These are phyloP conservation scores for Rosa hybrid DNA, from an alignment of 331 rosid genomes.

Conservation along the genomic window DNA sequence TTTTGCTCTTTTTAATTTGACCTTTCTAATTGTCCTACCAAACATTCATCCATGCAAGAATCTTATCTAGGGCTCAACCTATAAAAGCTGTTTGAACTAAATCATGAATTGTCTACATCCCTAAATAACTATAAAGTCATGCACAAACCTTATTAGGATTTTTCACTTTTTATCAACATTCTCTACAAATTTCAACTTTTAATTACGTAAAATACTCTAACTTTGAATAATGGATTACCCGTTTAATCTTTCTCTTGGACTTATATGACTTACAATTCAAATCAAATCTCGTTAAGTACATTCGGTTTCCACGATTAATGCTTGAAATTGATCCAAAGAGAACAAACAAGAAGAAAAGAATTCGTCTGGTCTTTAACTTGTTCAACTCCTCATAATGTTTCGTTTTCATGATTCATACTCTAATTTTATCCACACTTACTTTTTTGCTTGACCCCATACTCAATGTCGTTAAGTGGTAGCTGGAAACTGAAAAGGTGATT, in stretches of 20 bases:
- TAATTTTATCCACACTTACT: neutral
- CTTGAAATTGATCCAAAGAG: slow-evolving; percentile 7
- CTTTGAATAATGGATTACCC: neutral
- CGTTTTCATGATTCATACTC: neutral
- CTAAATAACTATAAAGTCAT: slow-evolving; percentile 1
- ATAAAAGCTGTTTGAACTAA: slow-evolving; percentile 2
- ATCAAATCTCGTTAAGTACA: neutral
- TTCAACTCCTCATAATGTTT: neutral
- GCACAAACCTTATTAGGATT: neutral
- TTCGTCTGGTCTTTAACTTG: neutral
- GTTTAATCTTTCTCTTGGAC: slow-evolving; percentile 11
- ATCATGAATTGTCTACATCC: neutral
- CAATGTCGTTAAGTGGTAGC: neutral
- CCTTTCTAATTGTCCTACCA: slow-evolving; percentile 36
- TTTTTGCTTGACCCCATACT: neutral
- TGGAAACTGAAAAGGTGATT: neutral
- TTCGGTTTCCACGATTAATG: neutral
- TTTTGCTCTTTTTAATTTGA: neutral
- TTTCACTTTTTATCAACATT: neutral
- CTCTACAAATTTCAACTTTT: slow-evolving; percentile 17
- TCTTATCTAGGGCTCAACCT: slow-evolving; percentile 15
- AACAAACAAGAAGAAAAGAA: neutral
- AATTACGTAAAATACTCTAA: neutral
- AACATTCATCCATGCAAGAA: slow-evolving; percentile 28
- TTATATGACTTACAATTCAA: neutral